phyloP scores from a whole-genome alignment of 768 basidiomycete genomes.

The Lactarius akahatsu region DNA sequence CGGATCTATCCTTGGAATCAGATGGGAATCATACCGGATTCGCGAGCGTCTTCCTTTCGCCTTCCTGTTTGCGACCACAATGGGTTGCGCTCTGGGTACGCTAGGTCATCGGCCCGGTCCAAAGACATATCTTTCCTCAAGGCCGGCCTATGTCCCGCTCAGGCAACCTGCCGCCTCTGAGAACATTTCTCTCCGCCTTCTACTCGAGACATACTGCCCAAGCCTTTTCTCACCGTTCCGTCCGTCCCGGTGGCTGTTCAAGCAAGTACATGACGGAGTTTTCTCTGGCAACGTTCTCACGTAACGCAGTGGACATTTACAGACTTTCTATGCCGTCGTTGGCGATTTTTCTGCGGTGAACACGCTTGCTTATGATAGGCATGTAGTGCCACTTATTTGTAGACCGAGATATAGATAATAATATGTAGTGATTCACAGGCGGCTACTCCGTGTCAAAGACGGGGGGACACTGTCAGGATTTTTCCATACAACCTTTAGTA shows the following conservation, averaged over 20 bases:
- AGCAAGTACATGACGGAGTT: slow-evolving; percentile 26
- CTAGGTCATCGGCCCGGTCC: not conserved
- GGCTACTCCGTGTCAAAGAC: slow-evolving; percentile 51
- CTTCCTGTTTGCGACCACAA: not conserved
- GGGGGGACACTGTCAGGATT: slow-evolving; percentile 62
- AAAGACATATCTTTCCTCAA: slow-evolving; percentile 30
- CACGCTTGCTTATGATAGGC: slow-evolving; percentile 57
- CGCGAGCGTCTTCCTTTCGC: not conserved
- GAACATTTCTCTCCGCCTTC: slow-evolving; percentile 29
- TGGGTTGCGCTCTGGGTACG: slow-evolving; percentile 8
- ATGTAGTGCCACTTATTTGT: slow-evolving; percentile 17
- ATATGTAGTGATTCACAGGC: slow-evolving; percentile 36
- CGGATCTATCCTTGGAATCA: not conserved
- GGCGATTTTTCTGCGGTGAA: slow-evolving; percentile 62
- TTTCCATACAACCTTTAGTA: slow-evolving; percentile 5
- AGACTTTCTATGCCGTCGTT: slow-evolving; percentile 58
- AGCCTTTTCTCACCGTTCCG: slow-evolving; percentile 33
- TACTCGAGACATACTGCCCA: slow-evolving; percentile 33
- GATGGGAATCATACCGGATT: not conserved
- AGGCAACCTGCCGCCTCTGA: slow-evolving; percentile 21
- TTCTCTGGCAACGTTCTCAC: slow-evolving; percentile 1
- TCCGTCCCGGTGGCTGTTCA: slow-evolving; percentile 37
- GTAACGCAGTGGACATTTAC: slow-evolving; percentile 54
- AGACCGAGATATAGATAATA: not conserved
- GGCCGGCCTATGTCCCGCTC: slow-evolving; percentile 27